Base-by-base conservation (phyloP, 257 asterid species). In the Fraxinus cuspidata region DNA sequence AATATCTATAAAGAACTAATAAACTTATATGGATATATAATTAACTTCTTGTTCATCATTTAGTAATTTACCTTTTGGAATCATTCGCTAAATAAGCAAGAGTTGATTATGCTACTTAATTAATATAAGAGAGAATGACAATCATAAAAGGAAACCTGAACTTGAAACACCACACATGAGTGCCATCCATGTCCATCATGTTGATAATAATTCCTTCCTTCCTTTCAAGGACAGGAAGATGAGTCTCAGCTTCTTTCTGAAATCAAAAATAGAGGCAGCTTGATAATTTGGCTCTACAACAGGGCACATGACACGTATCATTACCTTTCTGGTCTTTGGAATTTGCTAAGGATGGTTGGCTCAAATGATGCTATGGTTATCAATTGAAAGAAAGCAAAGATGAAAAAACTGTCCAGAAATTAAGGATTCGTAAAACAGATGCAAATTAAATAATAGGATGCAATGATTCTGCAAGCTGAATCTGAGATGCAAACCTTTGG, bases 191-290 rank as follows among this genome's bases (percentile, higher is more conserved):
- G 32, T 89, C 93, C 0, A 80, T 82, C 93, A 89, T 87, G 82
- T 77, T 60, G 10, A 89, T 71, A 2, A 73, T 68, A 37, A 84
- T 71, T 25, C 93, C 91, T 74, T 89, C 88, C 84, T 89, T 89
- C 60, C 85, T 1, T 9, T 85, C 91, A 18, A 89, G 89, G 1
- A 64, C 4, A 0, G 91, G 93, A 18, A 89, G 88, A 81, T 87
- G 85, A 7, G 69, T 4, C 87, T 89, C 93, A 0, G 89, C 88
- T 49, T 87, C 91, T 72, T 58, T 89, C 93, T 89, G 84, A 71
- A 78, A 77, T 58, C 32, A 72, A 73, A 12, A 56, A 12, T 5
- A 40, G 21, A 27, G 37, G 40, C 65, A 53, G 21, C 65, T 58
- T 5, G 25, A 32, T 51, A 19, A 1, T 67, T 32, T 31, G 72